Base-by-base conservation (phyloP, 2,329 filamentous ascomycete species). In the Scedosporium minutisporum region DNA sequence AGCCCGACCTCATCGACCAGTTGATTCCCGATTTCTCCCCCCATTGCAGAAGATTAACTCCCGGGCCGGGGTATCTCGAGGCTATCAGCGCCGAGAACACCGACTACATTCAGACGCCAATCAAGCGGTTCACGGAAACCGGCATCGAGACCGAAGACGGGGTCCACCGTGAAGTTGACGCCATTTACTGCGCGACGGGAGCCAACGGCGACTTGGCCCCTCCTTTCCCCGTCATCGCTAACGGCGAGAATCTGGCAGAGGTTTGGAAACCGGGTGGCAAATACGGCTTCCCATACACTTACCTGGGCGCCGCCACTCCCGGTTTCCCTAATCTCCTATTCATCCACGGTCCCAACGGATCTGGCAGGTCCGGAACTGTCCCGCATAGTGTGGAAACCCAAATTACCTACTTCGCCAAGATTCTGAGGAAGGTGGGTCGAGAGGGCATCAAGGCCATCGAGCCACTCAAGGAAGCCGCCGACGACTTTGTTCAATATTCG, bases 251-350 rank as follows among this genome's bases (percentile, higher is more conserved):
- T 63, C 74, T 90, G 1, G 73, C 76, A 10, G 71, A 77, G 7
- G 76, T 82, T 1, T 90, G 87, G 87, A 77, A 76, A 14, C 76
- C 76, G 1, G 80, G 78, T 46, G 82, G 82, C 0, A 73, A 76
- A 21, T 80, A 79, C 64, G 86, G 85, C 0, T 88, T 84, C 64
- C 87, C 88, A 0, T 85, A 88, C 69, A 87, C 83, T 0, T 91
- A 90, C 66, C 74, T 89, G 6, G 87, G 87, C 0, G 67, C 86
- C 1, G 82, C 83, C 0, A 82, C 84, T 0, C 86, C 87, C 0
- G 82, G 81, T 0, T 89, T 89, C 65, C 87, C 87, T 0, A 91
- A 90, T 65, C 74, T 90, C 0, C 76, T 88, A 29, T 87, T 87
- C 69, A 68, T 89, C 5, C 80, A 82, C 29, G 87, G 87, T 0